Percentiles rank a stretch among this genome's conserved stretches.
Evolutionary conservation across 2,329 filamentous ascomycete genomes (phyloP).

Genomic region (Metarhizium humberi): DNA sequence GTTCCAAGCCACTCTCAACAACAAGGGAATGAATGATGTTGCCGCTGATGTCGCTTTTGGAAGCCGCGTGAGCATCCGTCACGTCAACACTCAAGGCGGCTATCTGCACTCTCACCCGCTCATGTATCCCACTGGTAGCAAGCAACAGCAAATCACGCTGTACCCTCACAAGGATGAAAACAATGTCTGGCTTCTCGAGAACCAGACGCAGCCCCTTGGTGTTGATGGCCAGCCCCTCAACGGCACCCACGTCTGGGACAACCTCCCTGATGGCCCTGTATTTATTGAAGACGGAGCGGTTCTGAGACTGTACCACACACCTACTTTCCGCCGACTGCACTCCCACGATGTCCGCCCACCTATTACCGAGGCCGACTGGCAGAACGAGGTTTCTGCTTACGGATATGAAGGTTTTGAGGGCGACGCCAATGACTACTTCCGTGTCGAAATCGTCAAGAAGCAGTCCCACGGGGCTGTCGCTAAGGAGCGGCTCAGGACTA

Average conservation of each 20-base stretch:
- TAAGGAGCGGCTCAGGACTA: slow-evolving; percentile 81
- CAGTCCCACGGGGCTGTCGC: slow-evolving; percentile 71
- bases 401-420: slow-evolving; percentile 95
- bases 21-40: slow-evolving; percentile 91
- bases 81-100: slow-evolving; percentile 94
- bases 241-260: slow-evolving; percentile 79
- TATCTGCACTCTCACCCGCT: slow-evolving; percentile 94
- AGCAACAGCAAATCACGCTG: slow-evolving; percentile 96
- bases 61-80: slow-evolving; percentile 75
- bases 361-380: slow-evolving; percentile 83
- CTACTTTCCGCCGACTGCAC: slow-evolving; percentile 82
- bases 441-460: slow-evolving; percentile 86
- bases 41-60: slow-evolving; percentile 87
- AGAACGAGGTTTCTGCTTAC: slow-evolving; percentile 93
- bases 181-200: slow-evolving; percentile 90
- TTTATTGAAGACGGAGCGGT: slow-evolving; percentile 73
- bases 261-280: slow-evolving; percentile 45
- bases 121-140: slow-evolving; percentile 96
- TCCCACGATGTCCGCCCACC: slow-evolving; percentile 90
- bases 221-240: slow-evolving; percentile 67
- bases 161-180: slow-evolving; percentile 99
- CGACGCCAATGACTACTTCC: slow-evolving; percentile 94
- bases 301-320: slow-evolving; percentile 72
- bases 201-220: slow-evolving; percentile 84
- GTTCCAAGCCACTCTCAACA: slow-evolving; percentile 95